Evolutionary conservation across 495 filamentous ascomycete genomes (phyloP).

Genomic region (Echria macrotheca): DNA sequence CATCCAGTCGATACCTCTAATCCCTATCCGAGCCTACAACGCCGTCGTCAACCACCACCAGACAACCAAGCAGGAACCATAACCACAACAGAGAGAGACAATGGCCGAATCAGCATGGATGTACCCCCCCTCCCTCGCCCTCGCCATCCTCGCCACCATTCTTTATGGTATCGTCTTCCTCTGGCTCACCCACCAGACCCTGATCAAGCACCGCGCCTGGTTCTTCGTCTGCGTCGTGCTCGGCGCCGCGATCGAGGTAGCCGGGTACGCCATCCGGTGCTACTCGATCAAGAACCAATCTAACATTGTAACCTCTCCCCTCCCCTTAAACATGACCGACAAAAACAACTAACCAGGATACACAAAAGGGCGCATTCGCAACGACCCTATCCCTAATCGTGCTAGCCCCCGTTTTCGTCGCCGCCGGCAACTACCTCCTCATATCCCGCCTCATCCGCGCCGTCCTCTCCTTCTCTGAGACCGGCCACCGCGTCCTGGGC

Average conservation of each 20-base stretch:
- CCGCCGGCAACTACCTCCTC: constrained; percentile 42
- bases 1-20: too few relatives aligned
- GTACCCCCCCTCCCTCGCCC: constrained; percentile 28
- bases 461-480: constrained; percentile 20
- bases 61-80: too few relatives aligned
- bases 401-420: constrained; percentile 44
- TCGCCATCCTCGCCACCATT: constrained; percentile 20
- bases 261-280: constrained; percentile 39
- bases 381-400: constrained; percentile 50
- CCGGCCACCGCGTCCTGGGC: constrained; percentile 13
- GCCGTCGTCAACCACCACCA: too few relatives aligned
- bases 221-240: constrained; percentile 27
- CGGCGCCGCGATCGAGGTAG: constrained; percentile 36
- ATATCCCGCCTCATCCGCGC: constrained; percentile 43
- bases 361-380: constrained; percentile 53
- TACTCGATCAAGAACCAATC: constrained; percentile 23
- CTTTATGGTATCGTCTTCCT: constrained; percentile 26
- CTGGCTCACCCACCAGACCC: constrained; percentile 23
- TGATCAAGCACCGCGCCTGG: constrained; percentile 26
- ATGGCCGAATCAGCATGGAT: constrained; percentile 6
- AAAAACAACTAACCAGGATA: not conserved
- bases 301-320: too few relatives aligned
- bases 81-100: constrained; percentile 1
- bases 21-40: too few relatives aligned
- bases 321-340: too few relatives aligned